phyloP scores from a whole-genome alignment of 2,329 filamentous ascomycete species.

The Xylariaceae sp. region DNA sequence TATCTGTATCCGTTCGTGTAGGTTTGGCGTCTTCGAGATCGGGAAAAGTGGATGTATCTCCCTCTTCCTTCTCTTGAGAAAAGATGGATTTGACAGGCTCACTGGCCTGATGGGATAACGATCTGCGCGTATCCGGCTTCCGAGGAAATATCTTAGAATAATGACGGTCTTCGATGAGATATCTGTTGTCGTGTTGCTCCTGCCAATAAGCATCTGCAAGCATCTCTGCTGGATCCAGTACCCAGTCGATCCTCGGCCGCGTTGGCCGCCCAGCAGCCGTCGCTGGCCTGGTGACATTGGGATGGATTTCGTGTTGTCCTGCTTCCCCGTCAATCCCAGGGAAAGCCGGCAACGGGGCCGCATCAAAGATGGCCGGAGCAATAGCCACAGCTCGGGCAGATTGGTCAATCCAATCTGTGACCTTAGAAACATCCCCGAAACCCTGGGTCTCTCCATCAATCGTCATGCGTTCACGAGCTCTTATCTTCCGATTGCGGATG shows the following conservation, averaged over 20 bases:
- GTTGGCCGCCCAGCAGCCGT: conserved; percentile 50
- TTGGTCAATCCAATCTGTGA: conserved; percentile 70
- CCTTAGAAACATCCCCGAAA: conserved; percentile 65
- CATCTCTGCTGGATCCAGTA: conserved; percentile 73
- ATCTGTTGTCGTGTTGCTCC: conserved; percentile 73
- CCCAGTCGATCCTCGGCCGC: conserved; percentile 77
- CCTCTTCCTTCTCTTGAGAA: background rate
- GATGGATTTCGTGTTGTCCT: conserved; percentile 26
- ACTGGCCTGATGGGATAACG: conserved; percentile 8
- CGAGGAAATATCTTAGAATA: conserved; percentile 63
- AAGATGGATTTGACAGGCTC: conserved; percentile 10
- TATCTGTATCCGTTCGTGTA: conserved; percentile 29
- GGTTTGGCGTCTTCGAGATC: too few species aligned
- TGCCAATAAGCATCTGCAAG: conserved; percentile 88
- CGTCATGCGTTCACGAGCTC: conserved; percentile 66
- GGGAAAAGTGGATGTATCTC: too few species aligned
- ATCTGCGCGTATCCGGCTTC: conserved; percentile 9
- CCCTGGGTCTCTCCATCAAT: conserved; percentile 70
- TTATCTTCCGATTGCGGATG: conserved; percentile 80
- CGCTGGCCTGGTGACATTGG: conserved; percentile 34
- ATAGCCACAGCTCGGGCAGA: conserved; percentile 45
- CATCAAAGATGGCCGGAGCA: conserved; percentile 24
- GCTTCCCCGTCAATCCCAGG: conserved; percentile 36
- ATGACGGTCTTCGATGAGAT: conserved; percentile 70
- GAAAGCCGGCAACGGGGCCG: conserved; percentile 38